Evolutionary conservation across 2,329 filamentous ascomycete species (phyloP).

Genomic region (Achaetomium macrosporum): DNA sequence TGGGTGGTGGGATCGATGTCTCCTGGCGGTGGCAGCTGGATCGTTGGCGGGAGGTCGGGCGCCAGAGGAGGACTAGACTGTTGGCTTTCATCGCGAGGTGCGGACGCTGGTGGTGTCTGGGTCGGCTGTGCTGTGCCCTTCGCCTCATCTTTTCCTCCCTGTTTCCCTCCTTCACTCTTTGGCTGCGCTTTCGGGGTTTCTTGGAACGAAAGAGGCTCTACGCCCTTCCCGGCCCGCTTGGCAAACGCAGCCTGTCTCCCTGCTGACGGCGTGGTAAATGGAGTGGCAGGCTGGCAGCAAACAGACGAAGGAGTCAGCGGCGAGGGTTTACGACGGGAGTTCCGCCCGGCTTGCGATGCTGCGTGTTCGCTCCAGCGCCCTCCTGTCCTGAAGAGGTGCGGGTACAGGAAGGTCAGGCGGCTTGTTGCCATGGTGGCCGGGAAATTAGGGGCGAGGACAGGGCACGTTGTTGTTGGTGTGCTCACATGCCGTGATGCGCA

Average conservation of each 20-base stretch:
- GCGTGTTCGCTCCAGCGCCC: slow-evolving; percentile 36
- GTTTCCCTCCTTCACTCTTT: not conserved
- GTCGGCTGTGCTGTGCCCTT: not conserved
- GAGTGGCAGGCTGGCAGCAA: slow-evolving; percentile 24
- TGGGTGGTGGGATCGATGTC: slow-evolving; percentile 18
- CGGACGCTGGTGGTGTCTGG: not conserved
- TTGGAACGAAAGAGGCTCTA: slow-evolving; percentile 43
- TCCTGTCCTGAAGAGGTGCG: slow-evolving; percentile 53
- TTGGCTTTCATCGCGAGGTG: not conserved
- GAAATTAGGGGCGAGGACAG: not conserved
- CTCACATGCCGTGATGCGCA: slow-evolving; percentile 3
- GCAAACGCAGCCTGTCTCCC: slow-evolving; percentile 42
- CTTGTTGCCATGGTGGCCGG: slow-evolving; percentile 53
- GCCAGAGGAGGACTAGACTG: slow-evolving; percentile 12
- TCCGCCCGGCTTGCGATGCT: slow-evolving; percentile 30
- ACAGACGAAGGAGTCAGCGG: slow-evolving; percentile 18
- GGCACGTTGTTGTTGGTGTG: not conserved
- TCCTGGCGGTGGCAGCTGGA: slow-evolving; percentile 21
- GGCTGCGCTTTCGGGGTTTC: slow-evolving; percentile 4
- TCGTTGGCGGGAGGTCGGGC: slow-evolving; percentile 22
- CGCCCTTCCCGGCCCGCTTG: slow-evolving; percentile 54
- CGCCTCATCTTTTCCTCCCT: slow-evolving; percentile 1
- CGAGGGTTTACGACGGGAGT: slow-evolving; percentile 16
- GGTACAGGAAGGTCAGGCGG: slow-evolving; percentile 63
- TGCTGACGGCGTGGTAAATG: slow-evolving; percentile 35